Evolutionary conservation across 306 rosid species (phyloP), one percentile per base, ranked within the genome.

Genomic region (Corylus avellana): DNA sequence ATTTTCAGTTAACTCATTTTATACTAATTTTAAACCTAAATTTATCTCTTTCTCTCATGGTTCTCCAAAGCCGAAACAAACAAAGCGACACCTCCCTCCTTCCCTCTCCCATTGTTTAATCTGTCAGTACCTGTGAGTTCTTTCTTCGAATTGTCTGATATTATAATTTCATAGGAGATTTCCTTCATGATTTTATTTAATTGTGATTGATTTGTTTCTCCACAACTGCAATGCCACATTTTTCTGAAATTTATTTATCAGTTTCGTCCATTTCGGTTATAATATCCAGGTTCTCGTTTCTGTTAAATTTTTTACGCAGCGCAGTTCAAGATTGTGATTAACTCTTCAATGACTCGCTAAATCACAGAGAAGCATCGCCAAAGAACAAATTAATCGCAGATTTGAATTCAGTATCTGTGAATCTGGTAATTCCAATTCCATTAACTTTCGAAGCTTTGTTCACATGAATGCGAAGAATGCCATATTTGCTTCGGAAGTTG

Each of bases 401-500:
- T 56, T 56, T 8, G 62, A 56, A 18, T 56, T 22, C 8, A 22
- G 25, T 22, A 22, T n/a, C 29, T 56, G 29, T n/a, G 5, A 14
- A n/a, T 53, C 62, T 17, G 62, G 64, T 17, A 12, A 58, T 22
- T 22, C 35, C 29, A 58, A 22, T 58, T 58, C 35, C 72, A 7
- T 18, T 9, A 70, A 49, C 74, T 70, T 18, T 48, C 49, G 53
- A 49, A 49, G 53, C 4, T 49, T 11, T 49, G 53, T 9, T 49
- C 53, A 3, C 14, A 49, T 12, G 64, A 55, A 51, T 67, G 50
- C 55, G 79, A 78, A 80, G 83, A 86, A 84, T 81, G 83, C 74
- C 73, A 82, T 75, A 77, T 78, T 80, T 77, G 83, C 58, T 73
- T 49, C 70, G 48, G 27, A 78, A 87, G 49, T 79, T 37, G 20